These are phyloP conservation scores for Kazachstania psychrophila DNA, from an alignment of 805 yeast genomes.

Conservation along the genomic window DNA sequence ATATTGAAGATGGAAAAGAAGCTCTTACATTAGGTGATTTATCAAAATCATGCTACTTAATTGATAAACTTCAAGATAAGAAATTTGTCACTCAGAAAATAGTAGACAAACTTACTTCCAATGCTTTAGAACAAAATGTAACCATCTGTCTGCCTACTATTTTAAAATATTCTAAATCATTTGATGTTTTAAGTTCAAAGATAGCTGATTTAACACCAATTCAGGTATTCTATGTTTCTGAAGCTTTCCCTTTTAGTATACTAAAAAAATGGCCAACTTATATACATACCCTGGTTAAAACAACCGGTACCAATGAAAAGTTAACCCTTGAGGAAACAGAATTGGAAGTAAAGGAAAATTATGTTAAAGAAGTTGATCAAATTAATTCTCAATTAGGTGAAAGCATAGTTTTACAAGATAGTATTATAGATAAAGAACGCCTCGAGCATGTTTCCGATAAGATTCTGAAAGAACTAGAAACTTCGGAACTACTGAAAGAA, in stretches of 20 bases:
- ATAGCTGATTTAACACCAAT: slow-evolving; percentile 11
- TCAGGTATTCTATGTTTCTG: slow-evolving; percentile 13
- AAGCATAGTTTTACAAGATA: slow-evolving; percentile 1
- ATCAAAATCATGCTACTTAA: slow-evolving; percentile 18
- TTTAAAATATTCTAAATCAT: slow-evolving; percentile 6
- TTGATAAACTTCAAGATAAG: slow-evolving; percentile 14
- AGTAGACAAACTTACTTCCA: slow-evolving; percentile 9
- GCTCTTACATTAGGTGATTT: slow-evolving; percentile 14
- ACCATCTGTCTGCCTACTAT: slow-evolving; percentile 10
- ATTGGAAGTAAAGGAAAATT: slow-evolving; percentile 4
- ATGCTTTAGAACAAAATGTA: slow-evolving; percentile 11
- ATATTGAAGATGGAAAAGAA: slow-evolving; percentile 28
- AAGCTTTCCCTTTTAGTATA: slow-evolving; percentile 7
- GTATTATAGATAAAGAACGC: neutral
- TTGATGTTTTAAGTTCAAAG: slow-evolving; percentile 8
- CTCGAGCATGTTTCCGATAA: slow-evolving; percentile 8
- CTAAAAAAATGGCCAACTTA: slow-evolving; percentile 6
- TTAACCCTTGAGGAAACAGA: slow-evolving; percentile 11
- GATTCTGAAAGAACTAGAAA: slow-evolving; percentile 24
- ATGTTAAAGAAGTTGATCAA: slow-evolving; percentile 2
- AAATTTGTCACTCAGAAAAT: slow-evolving; percentile 5
- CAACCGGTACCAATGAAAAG: slow-evolving; percentile 10
- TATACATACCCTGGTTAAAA: slow-evolving; percentile 10
- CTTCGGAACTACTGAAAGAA: slow-evolving; percentile 28
- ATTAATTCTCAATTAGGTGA: slow-evolving; percentile 3